These are phyloP conservation scores for Exophiala phaeomuriformis DNA, from an alignment of 2,329 filamentous ascomycete genomes.

Conservation along the genomic window DNA sequence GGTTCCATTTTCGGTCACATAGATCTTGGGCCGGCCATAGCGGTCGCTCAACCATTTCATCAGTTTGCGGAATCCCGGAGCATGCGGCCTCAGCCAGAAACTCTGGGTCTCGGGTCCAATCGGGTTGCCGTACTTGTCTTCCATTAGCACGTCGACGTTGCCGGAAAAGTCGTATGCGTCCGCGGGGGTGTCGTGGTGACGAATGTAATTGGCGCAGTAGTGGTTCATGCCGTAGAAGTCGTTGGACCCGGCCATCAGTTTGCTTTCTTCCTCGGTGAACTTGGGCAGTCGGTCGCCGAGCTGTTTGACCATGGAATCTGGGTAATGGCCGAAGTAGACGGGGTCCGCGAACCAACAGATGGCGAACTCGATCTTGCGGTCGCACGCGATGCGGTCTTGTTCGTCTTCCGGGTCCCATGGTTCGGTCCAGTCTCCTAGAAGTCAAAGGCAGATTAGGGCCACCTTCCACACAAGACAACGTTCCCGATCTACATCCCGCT, in stretches of 20 bases:
- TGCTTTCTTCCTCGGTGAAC: constrained; percentile 64
- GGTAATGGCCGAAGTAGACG: constrained; percentile 77
- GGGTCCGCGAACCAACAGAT: constrained; percentile 87
- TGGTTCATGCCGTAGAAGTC: constrained; percentile 95
- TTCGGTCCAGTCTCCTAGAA: constrained; percentile 63
- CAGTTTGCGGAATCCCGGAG: constrained; percentile 68
- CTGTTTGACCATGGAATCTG: constrained; percentile 73
- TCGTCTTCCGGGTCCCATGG: constrained; percentile 76
- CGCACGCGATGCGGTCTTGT: constrained; percentile 64
- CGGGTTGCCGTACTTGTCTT: constrained; percentile 62
- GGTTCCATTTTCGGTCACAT: constrained; percentile 84
- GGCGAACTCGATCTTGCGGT: constrained; percentile 78
- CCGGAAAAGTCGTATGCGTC: constrained; percentile 63
- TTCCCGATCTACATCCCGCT: not conserved
- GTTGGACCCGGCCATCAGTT: constrained; percentile 74
- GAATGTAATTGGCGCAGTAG: constrained; percentile 84
- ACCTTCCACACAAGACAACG: not conserved
- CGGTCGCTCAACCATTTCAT: constrained; percentile 70
- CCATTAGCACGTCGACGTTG: constrained; percentile 64
- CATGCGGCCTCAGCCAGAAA: constrained; percentile 69
- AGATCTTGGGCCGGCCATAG: constrained; percentile 69
- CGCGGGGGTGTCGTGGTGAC: constrained; percentile 52
- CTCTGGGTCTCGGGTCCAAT: constrained; percentile 79
- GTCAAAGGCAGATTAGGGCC: too few relatives aligned
- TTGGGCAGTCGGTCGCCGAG: constrained; percentile 68